phyloP scores from a whole-genome alignment of 2,329 filamentous ascomycete genomes.

The Diaporthe nobilis region DNA sequence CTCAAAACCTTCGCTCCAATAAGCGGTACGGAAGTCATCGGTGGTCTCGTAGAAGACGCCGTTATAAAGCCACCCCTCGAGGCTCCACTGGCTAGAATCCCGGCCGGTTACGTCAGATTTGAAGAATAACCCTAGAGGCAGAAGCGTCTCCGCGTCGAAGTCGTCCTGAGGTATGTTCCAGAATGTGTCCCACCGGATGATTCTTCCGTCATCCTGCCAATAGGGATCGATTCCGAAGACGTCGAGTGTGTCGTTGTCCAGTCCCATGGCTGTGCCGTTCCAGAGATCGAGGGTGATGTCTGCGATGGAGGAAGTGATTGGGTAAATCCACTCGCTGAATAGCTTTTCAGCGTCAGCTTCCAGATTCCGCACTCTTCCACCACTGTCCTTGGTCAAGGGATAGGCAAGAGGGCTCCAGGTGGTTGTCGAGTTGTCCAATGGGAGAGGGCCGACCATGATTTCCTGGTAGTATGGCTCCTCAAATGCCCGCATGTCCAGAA shows the following conservation, averaged over 20 bases:
- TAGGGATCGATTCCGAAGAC: slow-evolving; percentile 59
- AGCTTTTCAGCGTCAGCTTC: slow-evolving; percentile 53
- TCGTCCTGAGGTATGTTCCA: slow-evolving; percentile 54
- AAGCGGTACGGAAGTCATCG: slow-evolving; percentile 61
- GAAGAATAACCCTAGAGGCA: slow-evolving; percentile 61
- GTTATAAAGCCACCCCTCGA: slow-evolving; percentile 68
- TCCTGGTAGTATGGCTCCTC: slow-evolving; percentile 57
- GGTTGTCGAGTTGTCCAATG: slow-evolving; percentile 55
- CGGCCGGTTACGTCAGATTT: slow-evolving; percentile 64
- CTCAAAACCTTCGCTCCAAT: slow-evolving; percentile 58
- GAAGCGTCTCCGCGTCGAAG: slow-evolving; percentile 59
- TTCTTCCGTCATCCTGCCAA: slow-evolving; percentile 56
- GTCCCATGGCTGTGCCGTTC: slow-evolving; percentile 55
- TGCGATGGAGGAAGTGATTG: slow-evolving; percentile 52
- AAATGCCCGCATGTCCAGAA: slow-evolving; percentile 57
- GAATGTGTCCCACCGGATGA: slow-evolving; percentile 64
- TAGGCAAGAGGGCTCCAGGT: slow-evolving; percentile 57
- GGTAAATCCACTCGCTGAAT: slow-evolving; percentile 52
- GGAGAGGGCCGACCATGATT: slow-evolving; percentile 65
- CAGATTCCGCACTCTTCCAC: slow-evolving; percentile 57
- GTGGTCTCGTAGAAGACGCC: slow-evolving; percentile 66
- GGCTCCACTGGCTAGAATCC: slow-evolving; percentile 64
- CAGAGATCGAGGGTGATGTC: slow-evolving; percentile 63
- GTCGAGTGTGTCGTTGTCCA: slow-evolving; percentile 58
- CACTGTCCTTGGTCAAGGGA: slow-evolving; percentile 56